Conservation (phyloP, 2,329 filamentous ascomycete genomes). For the Claviceps monticola region DNA sequence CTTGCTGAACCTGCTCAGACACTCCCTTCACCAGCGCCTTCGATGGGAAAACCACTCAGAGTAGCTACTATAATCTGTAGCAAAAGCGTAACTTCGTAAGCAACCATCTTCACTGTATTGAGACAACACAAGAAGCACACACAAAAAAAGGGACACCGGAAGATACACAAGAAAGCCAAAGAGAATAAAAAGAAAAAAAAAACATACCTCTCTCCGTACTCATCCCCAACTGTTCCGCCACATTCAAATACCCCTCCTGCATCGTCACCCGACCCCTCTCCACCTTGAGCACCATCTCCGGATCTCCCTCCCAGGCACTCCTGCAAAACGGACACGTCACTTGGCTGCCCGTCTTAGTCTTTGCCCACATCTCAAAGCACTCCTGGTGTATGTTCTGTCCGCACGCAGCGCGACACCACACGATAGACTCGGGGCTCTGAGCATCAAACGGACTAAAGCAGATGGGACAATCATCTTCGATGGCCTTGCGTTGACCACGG, state of each 20-base stretch:
- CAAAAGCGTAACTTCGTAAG: neutral
- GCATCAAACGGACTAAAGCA: constrained; percentile 36
- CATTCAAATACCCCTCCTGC: constrained; percentile 46
- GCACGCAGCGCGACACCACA: constrained; percentile 39
- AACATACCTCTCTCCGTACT: constrained; percentile 34
- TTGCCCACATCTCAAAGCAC: constrained; percentile 42
- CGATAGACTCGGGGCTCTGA: constrained; percentile 21
- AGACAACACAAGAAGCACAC: neutral
- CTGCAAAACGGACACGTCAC: constrained; percentile 50
- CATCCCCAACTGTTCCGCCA: constrained; percentile 46
- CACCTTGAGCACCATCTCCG: constrained; percentile 27
- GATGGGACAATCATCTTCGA: constrained; percentile 43
- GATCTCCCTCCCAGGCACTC: constrained; percentile 37
- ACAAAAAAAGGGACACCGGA: neutral
- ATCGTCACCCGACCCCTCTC: constrained; percentile 25
- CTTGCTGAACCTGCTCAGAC: neutral
- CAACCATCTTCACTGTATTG: neutral
- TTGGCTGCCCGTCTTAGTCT: constrained; percentile 24
- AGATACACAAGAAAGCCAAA: neutral
- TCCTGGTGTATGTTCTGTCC: constrained; percentile 40
- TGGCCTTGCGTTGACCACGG: constrained; percentile 28
- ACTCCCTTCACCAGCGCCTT: neutral
- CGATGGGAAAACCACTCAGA: neutral
- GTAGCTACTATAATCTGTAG: neutral
- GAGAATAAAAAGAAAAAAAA: no score